Conservation (phyloP, 2,329 filamentous ascomycete genomes). For the Aspergillus ustus region DNA sequence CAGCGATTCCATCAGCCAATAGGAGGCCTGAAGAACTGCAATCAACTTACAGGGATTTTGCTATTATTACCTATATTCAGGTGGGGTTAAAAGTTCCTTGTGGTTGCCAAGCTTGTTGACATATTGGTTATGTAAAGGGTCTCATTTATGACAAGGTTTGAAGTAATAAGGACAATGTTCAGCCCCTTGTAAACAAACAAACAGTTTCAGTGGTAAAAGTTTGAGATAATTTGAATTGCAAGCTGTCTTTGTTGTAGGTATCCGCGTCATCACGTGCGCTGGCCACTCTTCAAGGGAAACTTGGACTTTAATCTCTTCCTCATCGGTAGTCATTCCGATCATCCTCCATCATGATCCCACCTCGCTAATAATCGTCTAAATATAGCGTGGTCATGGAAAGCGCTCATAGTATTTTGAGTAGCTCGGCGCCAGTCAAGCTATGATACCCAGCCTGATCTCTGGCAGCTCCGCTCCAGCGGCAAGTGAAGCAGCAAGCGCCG, state of each 20-base stretch:
- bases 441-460: conserved; percentile 2
- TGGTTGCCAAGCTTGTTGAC: background rate
- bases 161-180: background rate
- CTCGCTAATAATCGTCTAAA: background rate
- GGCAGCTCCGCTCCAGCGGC: conserved; percentile 10
- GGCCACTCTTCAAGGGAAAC: background rate
- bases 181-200: background rate
- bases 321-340: background rate
- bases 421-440: conserved; percentile 14
- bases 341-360: background rate
- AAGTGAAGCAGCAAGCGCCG: conserved; percentile 24
- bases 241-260: background rate
- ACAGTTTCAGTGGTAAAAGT: background rate
- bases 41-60: background rate
- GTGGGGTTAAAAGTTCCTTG: background rate
- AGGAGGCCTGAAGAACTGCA: background rate
- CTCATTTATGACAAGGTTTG: no score
- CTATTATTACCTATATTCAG: background rate
- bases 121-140: background rate
- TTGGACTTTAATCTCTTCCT: background rate
- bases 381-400: background rate
- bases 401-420: background rate
- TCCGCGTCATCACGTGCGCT: background rate
- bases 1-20: background rate
- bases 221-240: background rate